These are phyloP conservation scores for Candida tunisiensis DNA, from an alignment of 1,139 yeast genomes.

Conservation along the genomic window DNA sequence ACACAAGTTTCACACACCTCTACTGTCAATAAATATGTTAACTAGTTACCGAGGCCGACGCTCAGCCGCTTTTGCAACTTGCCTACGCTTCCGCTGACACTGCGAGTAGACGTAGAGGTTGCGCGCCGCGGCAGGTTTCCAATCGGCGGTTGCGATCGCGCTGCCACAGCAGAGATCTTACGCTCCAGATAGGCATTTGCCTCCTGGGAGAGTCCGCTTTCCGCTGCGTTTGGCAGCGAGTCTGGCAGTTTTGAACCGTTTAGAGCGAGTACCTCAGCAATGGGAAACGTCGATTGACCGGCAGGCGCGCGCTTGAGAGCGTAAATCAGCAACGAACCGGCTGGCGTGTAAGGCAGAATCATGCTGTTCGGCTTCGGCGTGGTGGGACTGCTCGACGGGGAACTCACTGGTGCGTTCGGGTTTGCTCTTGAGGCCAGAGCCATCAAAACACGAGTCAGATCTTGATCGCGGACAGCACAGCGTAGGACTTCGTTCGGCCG, in stretches of 20 bases:
- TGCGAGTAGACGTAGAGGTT: too few species aligned
- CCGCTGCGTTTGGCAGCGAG: neutral
- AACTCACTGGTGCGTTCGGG: too few species aligned
- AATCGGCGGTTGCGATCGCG: too few species aligned
- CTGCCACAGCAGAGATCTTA: neutral
- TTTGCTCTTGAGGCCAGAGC: slow-evolving; percentile 27
- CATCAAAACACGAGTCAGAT: slow-evolving; percentile 15
- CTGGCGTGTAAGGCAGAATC: slow-evolving; percentile 9
- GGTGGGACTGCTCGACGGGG: too few species aligned
- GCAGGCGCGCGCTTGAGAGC: slow-evolving; percentile 13
- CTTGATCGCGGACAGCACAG: slow-evolving; percentile 17
- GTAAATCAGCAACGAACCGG: slow-evolving; percentile 14
- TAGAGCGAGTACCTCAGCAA: slow-evolving; percentile 54
- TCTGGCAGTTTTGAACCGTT: slow-evolving; percentile 36
- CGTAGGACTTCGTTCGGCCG: slow-evolving; percentile 21
- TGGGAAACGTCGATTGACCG: slow-evolving; percentile 29
- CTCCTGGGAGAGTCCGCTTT: neutral
- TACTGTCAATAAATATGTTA: too few species aligned
- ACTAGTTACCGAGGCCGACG: too few species aligned
- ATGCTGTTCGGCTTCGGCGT: too few species aligned
- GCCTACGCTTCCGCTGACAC: too few species aligned
- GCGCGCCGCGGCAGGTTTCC: too few species aligned
- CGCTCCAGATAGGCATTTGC: neutral
- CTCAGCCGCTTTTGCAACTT: too few species aligned
- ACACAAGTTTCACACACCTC: too few species aligned